These are phyloP conservation scores for Plasmodium knowlesi DNA, from an alignment of 169 alveolate species.

Conservation along the genomic window DNA sequence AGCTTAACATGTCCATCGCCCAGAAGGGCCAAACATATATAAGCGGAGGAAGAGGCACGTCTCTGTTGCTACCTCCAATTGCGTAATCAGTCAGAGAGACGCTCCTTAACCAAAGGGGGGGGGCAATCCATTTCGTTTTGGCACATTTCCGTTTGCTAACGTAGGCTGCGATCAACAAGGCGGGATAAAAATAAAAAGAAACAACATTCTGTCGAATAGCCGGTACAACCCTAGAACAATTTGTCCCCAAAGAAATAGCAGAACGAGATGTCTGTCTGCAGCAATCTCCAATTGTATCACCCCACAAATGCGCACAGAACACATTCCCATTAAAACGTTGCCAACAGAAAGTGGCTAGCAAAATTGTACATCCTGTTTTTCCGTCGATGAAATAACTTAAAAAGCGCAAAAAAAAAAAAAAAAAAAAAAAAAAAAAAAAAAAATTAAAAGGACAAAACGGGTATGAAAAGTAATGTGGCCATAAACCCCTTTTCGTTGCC, in stretches of 20 bases:
- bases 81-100: neutral
- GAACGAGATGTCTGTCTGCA: neutral
- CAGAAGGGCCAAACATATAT: neutral
- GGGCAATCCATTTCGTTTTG: neutral
- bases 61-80: neutral
- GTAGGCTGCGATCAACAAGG: neutral
- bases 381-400: neutral
- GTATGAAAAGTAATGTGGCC: neutral
- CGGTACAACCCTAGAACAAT: neutral
- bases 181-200: neutral
- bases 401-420: neutral
- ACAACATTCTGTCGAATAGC: neutral
- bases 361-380: neutral
- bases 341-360: neutral
- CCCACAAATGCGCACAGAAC: neutral
- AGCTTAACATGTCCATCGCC: neutral
- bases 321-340: neutral
- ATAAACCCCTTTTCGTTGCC: neutral
- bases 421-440: too few relatives aligned
- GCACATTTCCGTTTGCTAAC: neutral
- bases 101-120: neutral
- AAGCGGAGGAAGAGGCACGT: neutral
- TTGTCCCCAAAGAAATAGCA: neutral
- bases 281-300: neutral
- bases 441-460: neutral